Conservation (phyloP, 2,329 filamentous ascomycete species). For the Malbranchea zuffiana region DNA sequence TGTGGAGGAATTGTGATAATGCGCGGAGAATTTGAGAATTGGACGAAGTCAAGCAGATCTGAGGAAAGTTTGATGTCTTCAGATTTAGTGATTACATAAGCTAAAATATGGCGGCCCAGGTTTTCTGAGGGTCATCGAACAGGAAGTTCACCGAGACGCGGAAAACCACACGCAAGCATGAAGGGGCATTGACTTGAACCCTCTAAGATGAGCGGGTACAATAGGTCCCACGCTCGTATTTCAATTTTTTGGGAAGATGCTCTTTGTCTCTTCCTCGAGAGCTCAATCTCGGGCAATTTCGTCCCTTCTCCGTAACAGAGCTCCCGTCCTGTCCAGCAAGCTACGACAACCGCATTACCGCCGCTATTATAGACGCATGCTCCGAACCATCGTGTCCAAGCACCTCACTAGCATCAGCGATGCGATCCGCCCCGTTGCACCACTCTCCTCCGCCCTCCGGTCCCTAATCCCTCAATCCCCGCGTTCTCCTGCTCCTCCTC, state of each 20-base stretch:
- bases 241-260: slow-evolving; percentile 12
- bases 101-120: no score
- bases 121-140: no score
- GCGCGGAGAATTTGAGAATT: no score
- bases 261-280: slow-evolving; percentile 7
- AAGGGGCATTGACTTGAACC: no score
- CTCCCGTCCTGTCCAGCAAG: not conserved
- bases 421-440: slow-evolving; percentile 13
- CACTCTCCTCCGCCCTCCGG: slow-evolving; percentile 1
- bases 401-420: slow-evolving; percentile 15
- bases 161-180: no score
- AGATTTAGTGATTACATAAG: no score
- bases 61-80: no score
- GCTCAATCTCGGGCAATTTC: slow-evolving; percentile 8
- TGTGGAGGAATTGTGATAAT: no score
- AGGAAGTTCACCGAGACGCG: no score
- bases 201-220: slow-evolving; percentile 6
- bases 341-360: slow-evolving; percentile 3
- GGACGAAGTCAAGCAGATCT: no score
- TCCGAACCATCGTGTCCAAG: slow-evolving; percentile 16
- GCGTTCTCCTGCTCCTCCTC: not conserved
- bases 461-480: slow-evolving; percentile 2
- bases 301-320: not conserved
- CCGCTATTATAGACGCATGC: slow-evolving; percentile 12
- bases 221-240: not conserved